Percentiles rank a stretch among this genome's conserved stretches.
Evolutionary conservation across 345 rosid genomes (phyloP).

Genomic region (Isatis tinctoria): DNA sequence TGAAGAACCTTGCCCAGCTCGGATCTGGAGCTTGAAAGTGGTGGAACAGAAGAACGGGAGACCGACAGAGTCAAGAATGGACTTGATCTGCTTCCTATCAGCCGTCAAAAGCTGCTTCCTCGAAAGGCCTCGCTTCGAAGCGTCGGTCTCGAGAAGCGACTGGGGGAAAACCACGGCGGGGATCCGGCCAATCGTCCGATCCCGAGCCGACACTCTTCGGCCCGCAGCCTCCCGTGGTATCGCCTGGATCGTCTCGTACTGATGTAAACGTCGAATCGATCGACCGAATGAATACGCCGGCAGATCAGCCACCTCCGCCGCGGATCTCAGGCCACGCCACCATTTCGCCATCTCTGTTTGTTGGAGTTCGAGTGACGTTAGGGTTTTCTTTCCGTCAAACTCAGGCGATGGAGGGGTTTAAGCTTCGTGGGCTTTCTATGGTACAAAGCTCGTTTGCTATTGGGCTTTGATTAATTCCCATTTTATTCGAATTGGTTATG

Average conservation of each 20-base stretch:
- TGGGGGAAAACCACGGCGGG: constrained; percentile 77
- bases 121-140: constrained; percentile 37
- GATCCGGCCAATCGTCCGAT: constrained; percentile 67
- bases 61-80: constrained; percentile 54
- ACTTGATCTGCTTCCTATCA: constrained; percentile 66
- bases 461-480: too few species aligned
- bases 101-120: constrained; percentile 66
- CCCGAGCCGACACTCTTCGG: constrained; percentile 50
- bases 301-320: constrained; percentile 8
- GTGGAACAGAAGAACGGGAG: constrained; percentile 75
- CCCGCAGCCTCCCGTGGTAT: constrained; percentile 66
- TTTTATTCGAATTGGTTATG: too few species aligned
- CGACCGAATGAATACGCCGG: constrained; percentile 12
- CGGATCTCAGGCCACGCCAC: constrained; percentile 35
- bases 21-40: constrained; percentile 72
- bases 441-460: not conserved
- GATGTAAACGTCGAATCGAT: constrained; percentile 26
- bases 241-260: constrained; percentile 72
- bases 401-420: constrained; percentile 30
- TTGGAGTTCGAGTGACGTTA: constrained; percentile 22
- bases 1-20: constrained; percentile 75
- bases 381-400: constrained; percentile 12
- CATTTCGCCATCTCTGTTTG: constrained; percentile 35
- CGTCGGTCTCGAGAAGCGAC: constrained; percentile 40
- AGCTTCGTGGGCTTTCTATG: constrained; percentile 12